Percentiles rank a stretch among this genome's conserved stretches.
Evolutionary conservation across 2,329 filamentous ascomycete species (phyloP).

Genomic region (Trichoderma sp.): DNA sequence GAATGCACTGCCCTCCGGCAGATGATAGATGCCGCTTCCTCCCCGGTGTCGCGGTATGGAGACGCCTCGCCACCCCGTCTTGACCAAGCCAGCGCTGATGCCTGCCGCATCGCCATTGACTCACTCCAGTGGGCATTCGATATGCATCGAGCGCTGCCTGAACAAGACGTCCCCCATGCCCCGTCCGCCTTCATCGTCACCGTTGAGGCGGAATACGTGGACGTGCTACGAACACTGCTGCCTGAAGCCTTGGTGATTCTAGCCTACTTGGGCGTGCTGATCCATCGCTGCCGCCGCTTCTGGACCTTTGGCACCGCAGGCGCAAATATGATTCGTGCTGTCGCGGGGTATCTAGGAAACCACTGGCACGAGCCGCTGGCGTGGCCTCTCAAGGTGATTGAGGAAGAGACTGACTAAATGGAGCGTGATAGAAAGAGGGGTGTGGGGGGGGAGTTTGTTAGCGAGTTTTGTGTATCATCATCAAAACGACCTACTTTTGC

Average conservation of each 20-base stretch:
- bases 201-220: slow-evolving; percentile 34
- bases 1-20: slow-evolving; percentile 28
- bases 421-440: background rate
- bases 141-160: slow-evolving; percentile 28
- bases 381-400: slow-evolving; percentile 35
- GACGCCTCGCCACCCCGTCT: slow-evolving; percentile 24
- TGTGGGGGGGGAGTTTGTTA: background rate
- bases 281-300: slow-evolving; percentile 39
- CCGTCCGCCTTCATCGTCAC: slow-evolving; percentile 34
- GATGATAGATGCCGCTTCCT: slow-evolving; percentile 21
- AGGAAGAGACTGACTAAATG: slow-evolving; percentile 27
- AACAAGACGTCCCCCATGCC: slow-evolving; percentile 29
- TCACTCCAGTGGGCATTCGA: slow-evolving; percentile 37
- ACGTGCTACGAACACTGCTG: slow-evolving; percentile 34
- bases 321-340: slow-evolving; percentile 30
- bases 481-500: background rate
- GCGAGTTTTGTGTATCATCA: background rate
- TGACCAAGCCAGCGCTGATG: slow-evolving; percentile 27
- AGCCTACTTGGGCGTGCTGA: slow-evolving; percentile 47
- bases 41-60: slow-evolving; percentile 31
- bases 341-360: slow-evolving; percentile 33
- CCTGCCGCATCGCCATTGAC: slow-evolving; percentile 31
- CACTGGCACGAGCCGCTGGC: slow-evolving; percentile 34
- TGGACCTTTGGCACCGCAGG: slow-evolving; percentile 41
- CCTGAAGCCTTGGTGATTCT: slow-evolving; percentile 46